Evolutionary conservation across 805 yeast species (phyloP), one percentile per base, ranked within the genome.

Genomic region (Lipomyces yamanashiensis): DNA sequence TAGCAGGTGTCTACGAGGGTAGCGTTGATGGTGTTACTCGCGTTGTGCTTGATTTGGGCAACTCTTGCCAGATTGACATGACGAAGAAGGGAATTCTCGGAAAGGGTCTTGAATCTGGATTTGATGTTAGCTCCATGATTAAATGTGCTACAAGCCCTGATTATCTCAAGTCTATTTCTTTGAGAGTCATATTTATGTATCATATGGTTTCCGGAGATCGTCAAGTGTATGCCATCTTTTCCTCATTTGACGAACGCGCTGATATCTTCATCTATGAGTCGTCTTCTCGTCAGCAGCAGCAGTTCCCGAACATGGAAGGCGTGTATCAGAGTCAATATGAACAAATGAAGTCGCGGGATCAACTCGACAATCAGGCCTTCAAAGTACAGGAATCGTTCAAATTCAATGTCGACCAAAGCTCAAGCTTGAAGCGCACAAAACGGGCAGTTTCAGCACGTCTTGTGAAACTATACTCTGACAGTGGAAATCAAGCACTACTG

Each of bases 21-120:
- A 84, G 89, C 33, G 80, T 95, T 45, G 80, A 79, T 8, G 75
- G 90, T 0, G 78, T 82, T 3, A 93, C 91, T 64, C 79, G 97
- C 54, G 91, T 91, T 0, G 82, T 91, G 50, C 83, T 95, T 67
- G 88, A 87, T 39, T 77, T 95, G 17, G 98, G 99, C 2, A 80
- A 86, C 28, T 80, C 85, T 15, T 88, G 92, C 21, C 80, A 81
- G 15, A 87, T 92, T 67, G 90, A 86, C 67, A 87, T 87, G 51
- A 78, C 85, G 0, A 80, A 83, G 60, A 83, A 90, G n/a, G 97
- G 98, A 8, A 85, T 92, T 0, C 78, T 96, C 9, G 96, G 98
- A 7, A 84, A 83, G 71, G 96, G 97, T 36, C 77, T 95, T 62
- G 92, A 90, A 70, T 82, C 83, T 63, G 99, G 99, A 0, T 96